Conservation (phyloP, 1,139 yeast genomes). For the Hansenula sp. region DNA sequence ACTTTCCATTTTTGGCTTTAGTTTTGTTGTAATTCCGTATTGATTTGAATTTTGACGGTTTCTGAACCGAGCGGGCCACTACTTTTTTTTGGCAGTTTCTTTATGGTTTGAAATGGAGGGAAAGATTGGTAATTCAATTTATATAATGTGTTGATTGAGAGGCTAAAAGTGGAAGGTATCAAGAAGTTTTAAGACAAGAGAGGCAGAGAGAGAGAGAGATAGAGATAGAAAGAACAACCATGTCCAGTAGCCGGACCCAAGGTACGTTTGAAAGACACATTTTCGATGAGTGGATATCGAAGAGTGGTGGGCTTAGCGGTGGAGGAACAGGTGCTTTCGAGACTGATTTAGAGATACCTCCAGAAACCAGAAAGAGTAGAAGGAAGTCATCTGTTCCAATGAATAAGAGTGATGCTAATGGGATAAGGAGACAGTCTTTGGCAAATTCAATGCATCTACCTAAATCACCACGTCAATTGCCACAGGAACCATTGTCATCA, state of each 20-base stretch:
- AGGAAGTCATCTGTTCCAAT: no score
- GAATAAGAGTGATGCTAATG: neutral
- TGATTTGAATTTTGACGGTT: no score
- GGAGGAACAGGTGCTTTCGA: neutral
- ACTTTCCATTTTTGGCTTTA: no score
- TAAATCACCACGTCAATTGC: neutral
- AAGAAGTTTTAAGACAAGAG: no score
- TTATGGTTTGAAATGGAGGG: neutral
- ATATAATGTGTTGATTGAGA: no score
- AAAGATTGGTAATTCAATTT: no score
- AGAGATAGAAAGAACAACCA: neutral
- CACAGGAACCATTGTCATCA: neutral
- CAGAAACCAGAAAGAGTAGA: neutral
- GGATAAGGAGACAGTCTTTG: neutral
- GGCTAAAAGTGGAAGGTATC: no score
- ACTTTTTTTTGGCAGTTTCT: neutral
- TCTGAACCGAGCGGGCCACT: neutral
- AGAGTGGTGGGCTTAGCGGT: neutral
- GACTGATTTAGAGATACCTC: no score
- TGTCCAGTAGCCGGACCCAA: neutral
- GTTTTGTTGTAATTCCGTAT: no score
- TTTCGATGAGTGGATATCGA: constrained; percentile 1
- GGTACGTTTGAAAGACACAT: neutral
- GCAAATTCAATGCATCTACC: neutral
- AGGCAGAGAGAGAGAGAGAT: no score